A percentile compares a stretch with the other conserved stretches of the same genome.
Conservation (phyloP, 2,329 filamentous ascomycete species). For the Cylindrodendrum hubeiense region DNA sequence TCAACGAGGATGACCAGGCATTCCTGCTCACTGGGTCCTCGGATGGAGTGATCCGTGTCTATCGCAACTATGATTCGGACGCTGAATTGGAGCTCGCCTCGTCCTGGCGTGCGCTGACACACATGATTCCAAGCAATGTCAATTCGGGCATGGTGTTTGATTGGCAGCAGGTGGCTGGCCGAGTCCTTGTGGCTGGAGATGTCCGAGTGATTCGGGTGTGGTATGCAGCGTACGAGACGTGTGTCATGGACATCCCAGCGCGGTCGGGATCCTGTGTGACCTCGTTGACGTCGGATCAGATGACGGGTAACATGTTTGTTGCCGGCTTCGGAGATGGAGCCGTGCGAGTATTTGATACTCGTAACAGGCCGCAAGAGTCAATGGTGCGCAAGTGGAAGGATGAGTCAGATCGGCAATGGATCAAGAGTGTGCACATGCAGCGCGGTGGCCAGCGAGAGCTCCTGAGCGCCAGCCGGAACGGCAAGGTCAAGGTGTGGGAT, state of each 20-base stretch:
- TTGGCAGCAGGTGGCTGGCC: slow-evolving; percentile 98
- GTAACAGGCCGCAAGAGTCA: slow-evolving; percentile 83
- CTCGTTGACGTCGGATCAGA: slow-evolving; percentile 95
- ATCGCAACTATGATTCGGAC: slow-evolving; percentile 88
- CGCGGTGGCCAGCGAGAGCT: slow-evolving; percentile 93
- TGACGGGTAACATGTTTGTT: slow-evolving; percentile 95
- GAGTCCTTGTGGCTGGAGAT: slow-evolving; percentile 94
- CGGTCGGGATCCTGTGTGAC: slow-evolving; percentile 96
- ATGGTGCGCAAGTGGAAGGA: slow-evolving; percentile 99
- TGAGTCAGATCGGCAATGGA: slow-evolving; percentile 86
- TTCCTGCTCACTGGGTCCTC: slow-evolving; percentile 95
- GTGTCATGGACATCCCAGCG: slow-evolving; percentile 92
- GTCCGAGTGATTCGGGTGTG: slow-evolving; percentile 96
- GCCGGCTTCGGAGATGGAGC: slow-evolving; percentile 97
- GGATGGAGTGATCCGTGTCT: slow-evolving; percentile 93
- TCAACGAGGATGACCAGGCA: slow-evolving; percentile 98
- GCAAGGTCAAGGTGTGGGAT: slow-evolving; percentile 96
- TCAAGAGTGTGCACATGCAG: slow-evolving; percentile 97
- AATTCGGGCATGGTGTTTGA: slow-evolving; percentile 98
- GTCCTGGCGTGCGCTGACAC: slow-evolving; percentile 90
- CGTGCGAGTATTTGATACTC: slow-evolving; percentile 92
- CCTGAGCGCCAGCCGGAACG: slow-evolving; percentile 89
- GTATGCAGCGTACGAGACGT: slow-evolving; percentile 95
- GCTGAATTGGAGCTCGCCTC: slow-evolving; percentile 86
- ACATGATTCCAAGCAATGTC: slow-evolving; percentile 93